Percentiles rank a stretch among this genome's conserved stretches.
Conservation (phyloP, 495 filamentous ascomycete genomes). For the Parmelia sp. region DNA sequence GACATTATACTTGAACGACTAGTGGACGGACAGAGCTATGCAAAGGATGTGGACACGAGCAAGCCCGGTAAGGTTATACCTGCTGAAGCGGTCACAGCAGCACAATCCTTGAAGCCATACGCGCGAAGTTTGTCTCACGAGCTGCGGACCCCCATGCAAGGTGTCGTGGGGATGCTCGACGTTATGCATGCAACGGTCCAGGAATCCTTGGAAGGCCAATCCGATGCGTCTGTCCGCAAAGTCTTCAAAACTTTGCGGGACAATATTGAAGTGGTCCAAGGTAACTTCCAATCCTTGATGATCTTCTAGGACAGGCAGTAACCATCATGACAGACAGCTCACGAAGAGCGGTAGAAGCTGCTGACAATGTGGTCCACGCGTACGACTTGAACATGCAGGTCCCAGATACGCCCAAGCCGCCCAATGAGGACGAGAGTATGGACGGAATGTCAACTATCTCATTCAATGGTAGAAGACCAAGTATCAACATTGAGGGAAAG, state of each 20-base stretch:
- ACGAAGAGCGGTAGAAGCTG: constrained; percentile 69
- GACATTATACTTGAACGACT: constrained; percentile 61
- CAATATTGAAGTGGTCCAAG: constrained; percentile 73
- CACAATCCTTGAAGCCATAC: constrained; percentile 69
- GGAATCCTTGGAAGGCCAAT: constrained; percentile 56
- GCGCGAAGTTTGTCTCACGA: constrained; percentile 75
- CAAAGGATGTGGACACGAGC: constrained; percentile 28
- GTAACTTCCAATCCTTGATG: constrained; percentile 26
- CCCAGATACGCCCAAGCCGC: constrained; percentile 50
- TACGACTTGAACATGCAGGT: constrained; percentile 82
- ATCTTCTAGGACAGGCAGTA: constrained; percentile 5
- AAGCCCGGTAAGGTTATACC: constrained; percentile 40
- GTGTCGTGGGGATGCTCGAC: constrained; percentile 78
- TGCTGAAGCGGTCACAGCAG: constrained; percentile 44
- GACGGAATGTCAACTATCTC: constrained; percentile 25
- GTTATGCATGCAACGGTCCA: constrained; percentile 76
- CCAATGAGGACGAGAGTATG: constrained; percentile 36
- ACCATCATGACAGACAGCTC: constrained; percentile 54
- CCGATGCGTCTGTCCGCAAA: constrained; percentile 42
- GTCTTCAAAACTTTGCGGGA: constrained; percentile 61
- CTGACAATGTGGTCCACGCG: constrained; percentile 82
- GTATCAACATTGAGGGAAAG: constrained; percentile 41
- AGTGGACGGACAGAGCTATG: constrained; percentile 42
- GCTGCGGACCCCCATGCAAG: constrained; percentile 77
- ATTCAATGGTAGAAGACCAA: constrained; percentile 33